Conservation (phyloP, 2,329 filamentous ascomycete species). For the Cladosporium cucumerinum region DNA sequence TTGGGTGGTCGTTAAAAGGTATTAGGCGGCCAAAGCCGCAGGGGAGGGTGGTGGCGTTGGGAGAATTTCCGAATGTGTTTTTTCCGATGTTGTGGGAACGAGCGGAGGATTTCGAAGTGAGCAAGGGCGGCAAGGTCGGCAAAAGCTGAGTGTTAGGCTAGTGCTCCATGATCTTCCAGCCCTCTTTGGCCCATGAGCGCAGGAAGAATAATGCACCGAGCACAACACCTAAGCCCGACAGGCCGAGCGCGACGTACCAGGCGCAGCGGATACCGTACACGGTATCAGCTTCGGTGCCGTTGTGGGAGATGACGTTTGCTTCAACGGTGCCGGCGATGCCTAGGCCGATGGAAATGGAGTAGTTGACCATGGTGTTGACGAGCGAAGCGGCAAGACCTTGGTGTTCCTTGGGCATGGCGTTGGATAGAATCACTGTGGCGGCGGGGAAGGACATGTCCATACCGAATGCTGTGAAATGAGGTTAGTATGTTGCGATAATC, state of each 20-base stretch:
- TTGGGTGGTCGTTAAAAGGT: not conserved
- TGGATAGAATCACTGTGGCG: slow-evolving; percentile 58
- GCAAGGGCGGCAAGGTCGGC: not conserved
- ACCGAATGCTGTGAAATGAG: slow-evolving; percentile 36
- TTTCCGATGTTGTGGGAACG: not conserved
- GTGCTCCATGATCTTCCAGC: slow-evolving; percentile 22
- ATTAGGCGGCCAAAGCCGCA: not conserved
- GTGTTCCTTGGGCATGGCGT: slow-evolving; percentile 46
- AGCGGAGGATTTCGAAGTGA: not conserved
- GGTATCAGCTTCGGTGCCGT: slow-evolving; percentile 36
- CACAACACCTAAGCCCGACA: slow-evolving; percentile 29
- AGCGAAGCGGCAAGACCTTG: slow-evolving; percentile 55
- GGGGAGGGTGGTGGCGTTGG: not conserved
- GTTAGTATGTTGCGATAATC: not conserved
- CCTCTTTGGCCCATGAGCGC: slow-evolving; percentile 19
- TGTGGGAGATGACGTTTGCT: slow-evolving; percentile 41
- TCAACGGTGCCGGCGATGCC: slow-evolving; percentile 66
- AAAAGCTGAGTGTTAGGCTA: slow-evolving; percentile 6
- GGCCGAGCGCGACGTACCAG: slow-evolving; percentile 40
- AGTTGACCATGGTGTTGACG: slow-evolving; percentile 65
- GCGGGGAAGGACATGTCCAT: slow-evolving; percentile 68
- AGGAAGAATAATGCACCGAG: slow-evolving; percentile 29
- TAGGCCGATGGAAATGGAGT: slow-evolving; percentile 63
- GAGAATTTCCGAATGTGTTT: not conserved
- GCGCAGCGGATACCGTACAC: slow-evolving; percentile 42